A percentile compares a stretch with the other conserved stretches of the same genome.
phyloP scores from a whole-genome alignment of 352 stramenopile species.

The Phytophthora lateralis region DNA sequence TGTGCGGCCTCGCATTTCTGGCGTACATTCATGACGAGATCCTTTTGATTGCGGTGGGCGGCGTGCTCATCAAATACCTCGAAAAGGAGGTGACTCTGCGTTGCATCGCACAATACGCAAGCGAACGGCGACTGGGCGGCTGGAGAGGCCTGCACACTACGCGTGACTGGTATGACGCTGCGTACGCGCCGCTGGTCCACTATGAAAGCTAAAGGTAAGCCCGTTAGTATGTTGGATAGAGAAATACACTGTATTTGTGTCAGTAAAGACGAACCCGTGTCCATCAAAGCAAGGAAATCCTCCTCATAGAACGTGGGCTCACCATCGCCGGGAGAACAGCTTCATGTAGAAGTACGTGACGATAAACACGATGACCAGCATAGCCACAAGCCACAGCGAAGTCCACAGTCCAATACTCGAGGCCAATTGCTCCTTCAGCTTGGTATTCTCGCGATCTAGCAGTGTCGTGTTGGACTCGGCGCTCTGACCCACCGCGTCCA shows the following conservation, averaged over 20 bases:
- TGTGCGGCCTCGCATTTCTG: constrained; percentile 60
- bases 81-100: constrained; percentile 71
- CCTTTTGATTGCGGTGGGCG: constrained; percentile 54
- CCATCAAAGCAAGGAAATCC: background rate
- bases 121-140: constrained; percentile 63
- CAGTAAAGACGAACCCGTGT: background rate
- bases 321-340: constrained; percentile 67
- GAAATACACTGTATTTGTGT: constrained; percentile 18
- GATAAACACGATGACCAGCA: constrained; percentile 65
- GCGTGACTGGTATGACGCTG: constrained; percentile 87
- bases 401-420: constrained; percentile 82
- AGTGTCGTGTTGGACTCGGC: constrained; percentile 69
- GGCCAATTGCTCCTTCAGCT: constrained; percentile 66
- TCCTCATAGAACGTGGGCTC: constrained; percentile 5
- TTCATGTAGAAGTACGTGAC: constrained; percentile 84
- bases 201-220: constrained; percentile 51
- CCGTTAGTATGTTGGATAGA: constrained; percentile 12
- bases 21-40: constrained; percentile 77
- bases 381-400: constrained; percentile 69
- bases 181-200: constrained; percentile 81
- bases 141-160: constrained; percentile 85
- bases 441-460: constrained; percentile 64
- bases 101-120: constrained; percentile 82
- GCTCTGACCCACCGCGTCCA: constrained; percentile 73
- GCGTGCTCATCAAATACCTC: constrained; percentile 70